These are phyloP conservation scores for Monosporascus sp. DNA, from an alignment of 2,329 filamentous ascomycete genomes.

Conservation along the genomic window DNA sequence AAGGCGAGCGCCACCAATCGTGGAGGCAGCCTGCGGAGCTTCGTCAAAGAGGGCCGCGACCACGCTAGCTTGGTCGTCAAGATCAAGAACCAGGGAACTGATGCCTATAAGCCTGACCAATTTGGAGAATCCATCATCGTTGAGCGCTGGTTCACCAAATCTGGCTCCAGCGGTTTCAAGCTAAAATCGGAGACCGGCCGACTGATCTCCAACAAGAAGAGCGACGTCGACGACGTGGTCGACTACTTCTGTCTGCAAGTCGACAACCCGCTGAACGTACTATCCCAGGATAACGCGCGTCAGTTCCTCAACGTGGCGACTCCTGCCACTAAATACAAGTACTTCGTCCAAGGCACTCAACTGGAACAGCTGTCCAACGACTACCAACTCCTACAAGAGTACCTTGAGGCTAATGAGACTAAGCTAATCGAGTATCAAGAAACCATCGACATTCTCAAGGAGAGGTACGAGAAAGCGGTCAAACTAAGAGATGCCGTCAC, in stretches of 20 bases:
- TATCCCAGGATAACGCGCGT: slow-evolving; percentile 91
- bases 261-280: slow-evolving; percentile 91
- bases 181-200: slow-evolving; percentile 68
- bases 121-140: slow-evolving; percentile 84
- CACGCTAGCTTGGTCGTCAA: slow-evolving; percentile 71
- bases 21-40: slow-evolving; percentile 79
- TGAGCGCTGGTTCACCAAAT: slow-evolving; percentile 79
- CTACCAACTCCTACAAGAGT: slow-evolving; percentile 77
- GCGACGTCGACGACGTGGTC: slow-evolving; percentile 84
- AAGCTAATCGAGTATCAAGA: slow-evolving; percentile 57
- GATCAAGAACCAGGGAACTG: slow-evolving; percentile 84
- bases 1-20: slow-evolving; percentile 92
- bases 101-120: slow-evolving; percentile 74
- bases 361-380: slow-evolving; percentile 88
- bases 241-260: slow-evolving; percentile 93
- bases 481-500: slow-evolving; percentile 60
- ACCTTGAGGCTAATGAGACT: slow-evolving; percentile 63
- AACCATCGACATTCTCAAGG: slow-evolving; percentile 58
- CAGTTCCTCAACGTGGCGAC: slow-evolving; percentile 86
- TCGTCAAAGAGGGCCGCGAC: slow-evolving; percentile 86
- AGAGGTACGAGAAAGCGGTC: slow-evolving; percentile 54
- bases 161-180: slow-evolving; percentile 76
- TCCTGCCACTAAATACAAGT: slow-evolving; percentile 84
- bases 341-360: slow-evolving; percentile 92
- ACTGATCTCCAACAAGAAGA: slow-evolving; percentile 74